These are phyloP conservation scores for Choricystis sp. DNA, from an alignment of 139 green algal species.

Conservation along the genomic window DNA sequence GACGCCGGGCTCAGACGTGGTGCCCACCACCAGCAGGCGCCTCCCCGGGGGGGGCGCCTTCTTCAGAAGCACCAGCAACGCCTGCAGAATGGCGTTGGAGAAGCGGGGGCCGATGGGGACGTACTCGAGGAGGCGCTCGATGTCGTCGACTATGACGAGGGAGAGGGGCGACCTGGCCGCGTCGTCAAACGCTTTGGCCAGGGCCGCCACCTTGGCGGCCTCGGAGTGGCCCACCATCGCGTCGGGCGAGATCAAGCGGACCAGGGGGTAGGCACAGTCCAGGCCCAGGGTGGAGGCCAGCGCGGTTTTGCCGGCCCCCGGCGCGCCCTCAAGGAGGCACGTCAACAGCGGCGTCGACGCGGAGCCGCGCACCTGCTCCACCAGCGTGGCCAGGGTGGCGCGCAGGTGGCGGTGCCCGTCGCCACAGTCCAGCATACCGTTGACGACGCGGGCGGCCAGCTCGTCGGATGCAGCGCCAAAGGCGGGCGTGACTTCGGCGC, in stretches of 20 bases:
- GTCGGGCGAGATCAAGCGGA: slow-evolving; percentile 77
- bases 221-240: slow-evolving; percentile 80
- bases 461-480: slow-evolving; percentile 79
- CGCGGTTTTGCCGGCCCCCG: slow-evolving; percentile 83
- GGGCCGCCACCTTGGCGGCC: slow-evolving; percentile 44
- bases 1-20: slow-evolving; percentile 43
- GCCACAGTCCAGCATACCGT: slow-evolving; percentile 81
- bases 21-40: slow-evolving; percentile 76
- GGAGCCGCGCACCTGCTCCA: slow-evolving; percentile 52
- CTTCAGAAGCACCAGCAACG: slow-evolving; percentile 90
- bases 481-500: slow-evolving; percentile 87
- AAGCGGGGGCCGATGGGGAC: slow-evolving; percentile 92
- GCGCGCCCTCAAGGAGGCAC: slow-evolving; percentile 67
- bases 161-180: slow-evolving; percentile 75
- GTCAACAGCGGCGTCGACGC: slow-evolving; percentile 77
- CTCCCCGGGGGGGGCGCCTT: slow-evolving; percentile 64
- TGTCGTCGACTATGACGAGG: slow-evolving; percentile 91
- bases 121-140: slow-evolving; percentile 96
- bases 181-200: slow-evolving; percentile 88
- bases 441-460: slow-evolving; percentile 62
- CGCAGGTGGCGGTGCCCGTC: slow-evolving; percentile 61
- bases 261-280: slow-evolving; percentile 77
- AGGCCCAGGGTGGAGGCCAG: slow-evolving; percentile 77
- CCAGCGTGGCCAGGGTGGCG: slow-evolving; percentile 25
- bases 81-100: slow-evolving; percentile 82